Evolutionary conservation across 2,329 filamentous ascomycete genomes (phyloP), one percentile per base, ranked within the genome.

Genomic region (Pestalotiopsis sp.): DNA sequence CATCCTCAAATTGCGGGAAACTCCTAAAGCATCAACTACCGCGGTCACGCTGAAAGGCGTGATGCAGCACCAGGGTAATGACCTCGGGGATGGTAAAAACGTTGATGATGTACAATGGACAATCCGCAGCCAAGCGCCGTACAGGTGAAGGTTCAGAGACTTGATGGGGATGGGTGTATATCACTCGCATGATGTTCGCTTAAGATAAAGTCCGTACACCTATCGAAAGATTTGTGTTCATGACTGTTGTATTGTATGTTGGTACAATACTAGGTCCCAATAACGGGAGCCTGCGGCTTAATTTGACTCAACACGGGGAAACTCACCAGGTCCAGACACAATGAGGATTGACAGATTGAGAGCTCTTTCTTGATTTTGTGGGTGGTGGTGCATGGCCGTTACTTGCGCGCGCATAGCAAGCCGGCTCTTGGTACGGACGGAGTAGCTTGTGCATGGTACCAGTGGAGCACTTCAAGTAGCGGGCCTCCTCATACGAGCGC

Each of bases 281-380:
- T n/a, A 45, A 5, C 41, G 41, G 41, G 41, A 45, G 41, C 74
- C 74, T 78, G 73, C 71, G 73, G 74, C 74, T 79, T 79, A 78
- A 80, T 81, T 81, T 81, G 75, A 80, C 76, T 80, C 75, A 80
- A 81, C 73, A 81, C 74, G 75, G 73, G 73, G 73, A 80, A 81
- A 80, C 75, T 80, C 74, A 80, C 75, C 75, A 79, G 74, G 75
- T 80, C 76, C 75, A 80, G 77, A 81, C 41, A 45, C 41, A n/a
- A 45, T 45, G 41, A 45, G 41, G 41, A 45, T 45, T 45, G 41
- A 45, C 41, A 45, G 41, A 45, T 45, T 7, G 41, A 45, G 12
- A 14, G 41, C 41, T 45, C 41, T 14, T 45, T 14, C 41, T 13
- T 45, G 17, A 14, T 17, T 14, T 13, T 45, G 41, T 45, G 17